phyloP scores from a whole-genome alignment of 805 yeast genomes.

The Saccharomyces paradoxus region DNA sequence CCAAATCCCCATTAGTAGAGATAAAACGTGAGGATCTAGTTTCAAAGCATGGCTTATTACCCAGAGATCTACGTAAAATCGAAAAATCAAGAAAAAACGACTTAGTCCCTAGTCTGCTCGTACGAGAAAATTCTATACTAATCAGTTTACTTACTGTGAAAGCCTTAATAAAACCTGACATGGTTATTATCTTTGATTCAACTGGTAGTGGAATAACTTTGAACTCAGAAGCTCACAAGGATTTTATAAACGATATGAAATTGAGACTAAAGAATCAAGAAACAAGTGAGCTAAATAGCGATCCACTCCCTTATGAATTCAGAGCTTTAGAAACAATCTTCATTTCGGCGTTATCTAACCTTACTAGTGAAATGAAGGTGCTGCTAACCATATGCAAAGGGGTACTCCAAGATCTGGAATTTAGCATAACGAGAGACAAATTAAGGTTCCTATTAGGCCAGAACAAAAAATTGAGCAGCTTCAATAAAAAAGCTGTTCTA shows the following conservation, averaged over 20 bases:
- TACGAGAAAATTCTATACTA: constrained; percentile 63
- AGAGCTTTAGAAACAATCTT: constrained; percentile 84
- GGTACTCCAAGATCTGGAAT: constrained; percentile 69
- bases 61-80: constrained; percentile 84
- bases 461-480: constrained; percentile 74
- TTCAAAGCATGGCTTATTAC: constrained; percentile 67
- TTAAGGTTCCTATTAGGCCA: constrained; percentile 72
- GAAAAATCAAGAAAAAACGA: constrained; percentile 54
- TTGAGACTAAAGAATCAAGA: constrained; percentile 18
- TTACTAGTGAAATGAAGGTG: constrained; percentile 81
- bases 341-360: constrained; percentile 66
- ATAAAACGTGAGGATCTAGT: constrained; percentile 68
- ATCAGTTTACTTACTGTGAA: constrained; percentile 72
- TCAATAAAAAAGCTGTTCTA: constrained; percentile 73
- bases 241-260: constrained; percentile 19
- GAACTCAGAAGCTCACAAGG: constrained; percentile 23
- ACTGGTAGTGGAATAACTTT: constrained; percentile 21
- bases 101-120: constrained; percentile 75
- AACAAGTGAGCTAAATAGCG: constrained; percentile 14
- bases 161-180: constrained; percentile 67
- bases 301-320: constrained; percentile 72
- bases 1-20: constrained; percentile 60
- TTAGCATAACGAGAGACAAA: constrained; percentile 70
- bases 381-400: constrained; percentile 70
- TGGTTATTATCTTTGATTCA: constrained; percentile 65